A percentile compares a stretch with the other conserved stretches of the same genome.
phyloP scores from a whole-genome alignment of 352 stramenopile species.

The Thalassiosira exigua region DNA sequence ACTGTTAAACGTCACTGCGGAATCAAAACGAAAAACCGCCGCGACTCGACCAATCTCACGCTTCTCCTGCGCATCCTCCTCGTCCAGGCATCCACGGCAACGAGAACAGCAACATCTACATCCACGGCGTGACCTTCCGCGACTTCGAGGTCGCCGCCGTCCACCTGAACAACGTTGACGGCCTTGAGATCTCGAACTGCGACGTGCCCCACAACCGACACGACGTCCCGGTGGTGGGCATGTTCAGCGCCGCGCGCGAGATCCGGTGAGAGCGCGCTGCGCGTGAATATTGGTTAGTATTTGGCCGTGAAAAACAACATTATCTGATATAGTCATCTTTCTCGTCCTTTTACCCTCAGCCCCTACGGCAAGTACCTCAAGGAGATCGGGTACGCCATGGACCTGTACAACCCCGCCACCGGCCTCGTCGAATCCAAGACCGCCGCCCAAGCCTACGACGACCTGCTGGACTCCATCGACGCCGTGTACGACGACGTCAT shows the following conservation, averaged over 20 bases:
- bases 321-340: too few species aligned
- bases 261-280: conserved; percentile 4
- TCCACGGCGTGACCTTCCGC: conserved; percentile 7
- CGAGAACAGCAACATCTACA: conserved; percentile 20
- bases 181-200: conserved; percentile 8
- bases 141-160: conserved; percentile 33
- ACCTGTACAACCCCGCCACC: neutral
- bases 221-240: conserved; percentile 21
- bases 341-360: too few species aligned
- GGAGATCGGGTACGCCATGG: conserved; percentile 1
- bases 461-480: neutral
- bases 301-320: too few species aligned
- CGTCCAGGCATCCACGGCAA: conserved; percentile 33
- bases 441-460: conserved; percentile 8
- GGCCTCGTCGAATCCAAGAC: neutral
- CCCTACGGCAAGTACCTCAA: conserved; percentile 16
- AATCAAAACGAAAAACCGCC: too few species aligned
- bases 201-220: conserved; percentile 21
- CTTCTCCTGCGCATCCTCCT: too few species aligned
- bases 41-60: too few species aligned
- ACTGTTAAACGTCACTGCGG: too few species aligned
- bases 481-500: conserved; percentile 26
- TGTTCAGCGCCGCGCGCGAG: conserved; percentile 6
- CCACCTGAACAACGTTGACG: conserved; percentile 24
- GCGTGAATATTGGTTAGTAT: too few species aligned